Conservation (phyloP, 2,329 filamentous ascomycete genomes). For the Colletotrichum sp. region DNA sequence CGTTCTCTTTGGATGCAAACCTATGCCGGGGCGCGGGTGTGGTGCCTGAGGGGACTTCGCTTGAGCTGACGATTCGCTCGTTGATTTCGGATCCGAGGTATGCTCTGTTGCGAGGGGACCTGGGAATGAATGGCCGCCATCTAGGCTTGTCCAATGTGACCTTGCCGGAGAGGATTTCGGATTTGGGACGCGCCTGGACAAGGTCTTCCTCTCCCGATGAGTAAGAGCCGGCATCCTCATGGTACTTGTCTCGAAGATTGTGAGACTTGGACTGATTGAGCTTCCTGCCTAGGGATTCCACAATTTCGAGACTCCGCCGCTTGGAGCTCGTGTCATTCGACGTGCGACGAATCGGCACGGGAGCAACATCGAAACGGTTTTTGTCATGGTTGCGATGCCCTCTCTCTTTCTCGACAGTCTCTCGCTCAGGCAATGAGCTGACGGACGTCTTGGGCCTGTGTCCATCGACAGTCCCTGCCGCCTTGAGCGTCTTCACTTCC, state of each 20-base stretch:
- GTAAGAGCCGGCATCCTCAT: slow-evolving; percentile 29
- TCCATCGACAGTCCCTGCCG: slow-evolving; percentile 20
- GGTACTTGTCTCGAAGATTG: slow-evolving; percentile 39
- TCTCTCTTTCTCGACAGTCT: background rate
- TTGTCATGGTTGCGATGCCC: background rate
- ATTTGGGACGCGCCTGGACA: background rate
- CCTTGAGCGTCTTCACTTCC: slow-evolving; percentile 53
- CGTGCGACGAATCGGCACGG: slow-evolving; percentile 15
- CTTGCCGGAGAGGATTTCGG: slow-evolving; percentile 9
- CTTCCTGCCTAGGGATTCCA: slow-evolving; percentile 21
- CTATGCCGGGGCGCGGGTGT: slow-evolving; percentile 28
- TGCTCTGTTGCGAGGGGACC: slow-evolving; percentile 42
- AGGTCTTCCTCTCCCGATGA: slow-evolving; percentile 12
- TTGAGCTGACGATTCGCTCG: slow-evolving; percentile 33
- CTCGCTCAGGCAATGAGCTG: background rate
- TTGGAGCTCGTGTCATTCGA: background rate
- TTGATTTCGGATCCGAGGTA: slow-evolving; percentile 39
- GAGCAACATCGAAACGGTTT: background rate
- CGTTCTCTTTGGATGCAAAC: slow-evolving; percentile 26
- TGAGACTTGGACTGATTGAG: slow-evolving; percentile 26
- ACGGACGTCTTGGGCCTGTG: background rate
- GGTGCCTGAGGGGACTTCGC: slow-evolving; percentile 25
- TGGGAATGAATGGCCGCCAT: slow-evolving; percentile 48
- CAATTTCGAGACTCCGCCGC: slow-evolving; percentile 31
- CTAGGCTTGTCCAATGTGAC: slow-evolving; percentile 35